phyloP scores from a whole-genome alignment of 164 flowering plant genomes.

The Tetracentron sinense region DNA sequence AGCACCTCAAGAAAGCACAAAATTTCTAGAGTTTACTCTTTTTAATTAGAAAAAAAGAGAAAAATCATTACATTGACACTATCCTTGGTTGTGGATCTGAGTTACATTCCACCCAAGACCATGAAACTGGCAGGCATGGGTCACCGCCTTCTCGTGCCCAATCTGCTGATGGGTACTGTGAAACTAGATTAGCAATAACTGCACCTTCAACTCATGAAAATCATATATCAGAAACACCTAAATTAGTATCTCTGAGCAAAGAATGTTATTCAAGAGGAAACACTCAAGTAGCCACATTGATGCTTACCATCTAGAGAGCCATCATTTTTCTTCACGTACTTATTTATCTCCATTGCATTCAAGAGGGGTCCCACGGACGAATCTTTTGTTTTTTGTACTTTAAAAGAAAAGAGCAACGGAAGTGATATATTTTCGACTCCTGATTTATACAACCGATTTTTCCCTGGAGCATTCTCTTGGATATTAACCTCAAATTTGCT shows the following conservation, averaged over 20 bases:
- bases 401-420: constrained; percentile 78
- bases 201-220: constrained; percentile 46
- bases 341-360: constrained; percentile 94
- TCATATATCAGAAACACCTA: constrained; percentile 11
- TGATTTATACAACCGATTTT: constrained; percentile 82
- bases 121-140: too few species aligned
- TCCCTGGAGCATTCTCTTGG: constrained; percentile 90
- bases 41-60: not conserved
- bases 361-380: constrained; percentile 85
- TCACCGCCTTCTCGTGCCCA: constrained; percentile 98
- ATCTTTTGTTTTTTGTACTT: constrained; percentile 62
- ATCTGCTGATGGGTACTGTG: constrained; percentile 46
- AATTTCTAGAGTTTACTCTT: not conserved
- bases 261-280: too few species aligned
- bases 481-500: constrained; percentile 78
- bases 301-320: constrained; percentile 75
- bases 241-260: not conserved
- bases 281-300: not conserved
- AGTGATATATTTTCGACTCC: constrained; percentile 72
- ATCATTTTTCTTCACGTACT: too few species aligned
- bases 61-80: constrained; percentile 57
- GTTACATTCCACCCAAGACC: constrained; percentile 95
- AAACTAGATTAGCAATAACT: constrained; percentile 37
- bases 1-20: not conserved
- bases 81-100: too few species aligned